Conservation (phyloP, 495 filamentous ascomycete species). For the Gamarada debralockiae region DNA sequence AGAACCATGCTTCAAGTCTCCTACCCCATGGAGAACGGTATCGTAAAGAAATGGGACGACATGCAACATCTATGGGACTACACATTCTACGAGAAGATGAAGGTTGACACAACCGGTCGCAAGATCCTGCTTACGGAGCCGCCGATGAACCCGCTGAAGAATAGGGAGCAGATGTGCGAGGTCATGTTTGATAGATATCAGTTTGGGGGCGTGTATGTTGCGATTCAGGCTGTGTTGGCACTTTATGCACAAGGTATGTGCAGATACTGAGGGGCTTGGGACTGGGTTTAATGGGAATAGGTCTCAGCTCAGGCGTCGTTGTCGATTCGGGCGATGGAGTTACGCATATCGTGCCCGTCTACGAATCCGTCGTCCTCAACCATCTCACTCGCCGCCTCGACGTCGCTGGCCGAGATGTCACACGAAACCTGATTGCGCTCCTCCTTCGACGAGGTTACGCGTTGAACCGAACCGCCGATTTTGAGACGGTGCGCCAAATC, state of each 20-base stretch:
- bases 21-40: constrained; percentile 99
- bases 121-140: constrained; percentile 99
- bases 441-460: constrained; percentile 95
- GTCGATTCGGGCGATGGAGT: constrained; percentile 98
- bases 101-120: constrained; percentile 82
- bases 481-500: constrained; percentile 98
- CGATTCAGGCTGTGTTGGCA: constrained; percentile 95
- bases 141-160: constrained; percentile 94
- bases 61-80: constrained; percentile 99
- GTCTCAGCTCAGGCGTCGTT: constrained; percentile 87
- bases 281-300: constrained; percentile 18
- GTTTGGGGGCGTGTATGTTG: constrained; percentile 97
- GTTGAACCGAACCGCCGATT: constrained; percentile 96
- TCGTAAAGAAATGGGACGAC: constrained; percentile 99
- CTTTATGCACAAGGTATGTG: constrained; percentile 88
- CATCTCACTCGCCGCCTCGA: constrained; percentile 92
- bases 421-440: constrained; percentile 91
- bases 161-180: constrained; percentile 94
- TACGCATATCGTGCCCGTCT: constrained; percentile 97
- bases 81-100: constrained; percentile 95
- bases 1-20: constrained; percentile 96
- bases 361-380: constrained; percentile 95
- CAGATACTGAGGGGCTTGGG: not conserved
- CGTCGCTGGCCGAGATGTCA: constrained; percentile 95
- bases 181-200: constrained; percentile 98